A percentile compares a stretch with the other conserved stretches of the same genome.
Evolutionary conservation across 169 alveolate genomes (phyloP).

Genomic region (Hepatocystis sp.): DNA sequence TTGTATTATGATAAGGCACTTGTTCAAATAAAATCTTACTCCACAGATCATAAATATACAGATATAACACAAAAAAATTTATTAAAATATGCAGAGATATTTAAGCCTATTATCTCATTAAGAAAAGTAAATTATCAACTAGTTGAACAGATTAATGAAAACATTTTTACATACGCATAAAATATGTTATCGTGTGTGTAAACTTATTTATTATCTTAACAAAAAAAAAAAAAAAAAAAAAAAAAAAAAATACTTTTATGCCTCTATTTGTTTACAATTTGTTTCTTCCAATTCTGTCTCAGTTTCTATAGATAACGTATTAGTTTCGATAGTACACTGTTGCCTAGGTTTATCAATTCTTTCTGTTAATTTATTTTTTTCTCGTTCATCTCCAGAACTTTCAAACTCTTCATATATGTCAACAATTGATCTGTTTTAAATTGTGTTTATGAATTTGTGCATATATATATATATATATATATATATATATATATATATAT

Average conservation of each 20-base stretch:
- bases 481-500: not conserved
- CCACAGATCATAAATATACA: constrained; percentile 40
- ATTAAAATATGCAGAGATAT: constrained; percentile 60
- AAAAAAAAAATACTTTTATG: not conserved
- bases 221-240: too few species aligned
- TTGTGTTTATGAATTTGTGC: not conserved
- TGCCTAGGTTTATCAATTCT: not conserved
- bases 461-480: not conserved
- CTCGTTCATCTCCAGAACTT: constrained; percentile 52
- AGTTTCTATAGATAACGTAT: constrained; percentile 19
- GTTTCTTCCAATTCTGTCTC: constrained; percentile 1
- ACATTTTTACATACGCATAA: not conserved
- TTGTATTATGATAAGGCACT: constrained; percentile 53
- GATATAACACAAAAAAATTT: constrained; percentile 64
- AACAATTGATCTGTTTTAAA: constrained; percentile 14
- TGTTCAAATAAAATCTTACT: constrained; percentile 64
- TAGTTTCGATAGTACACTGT: constrained; percentile 22
- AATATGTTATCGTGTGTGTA: too few species aligned
- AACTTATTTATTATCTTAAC: too few species aligned
- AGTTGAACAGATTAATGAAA: constrained; percentile 53
- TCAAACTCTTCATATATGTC: constrained; percentile 65
- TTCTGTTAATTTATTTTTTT: constrained; percentile 1
- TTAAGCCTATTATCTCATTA: constrained; percentile 49
- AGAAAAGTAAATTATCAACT: constrained; percentile 41
- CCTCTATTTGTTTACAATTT: not conserved